phyloP scores from a whole-genome alignment of 768 basidiomycete genomes.

The Serpula lacrymans region DNA sequence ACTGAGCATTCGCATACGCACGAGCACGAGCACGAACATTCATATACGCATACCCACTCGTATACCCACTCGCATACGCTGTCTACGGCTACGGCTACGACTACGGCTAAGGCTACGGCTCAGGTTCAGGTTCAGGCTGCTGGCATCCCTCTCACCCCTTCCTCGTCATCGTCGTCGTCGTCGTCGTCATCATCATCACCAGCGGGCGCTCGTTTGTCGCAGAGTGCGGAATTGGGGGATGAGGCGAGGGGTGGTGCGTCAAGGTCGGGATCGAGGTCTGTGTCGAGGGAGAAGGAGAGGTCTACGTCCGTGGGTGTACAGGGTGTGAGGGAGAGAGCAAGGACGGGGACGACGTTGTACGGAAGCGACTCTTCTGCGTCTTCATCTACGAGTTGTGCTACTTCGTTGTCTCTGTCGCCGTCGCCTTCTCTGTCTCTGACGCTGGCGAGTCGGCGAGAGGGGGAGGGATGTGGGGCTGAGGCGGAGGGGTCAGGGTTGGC shows the following conservation, averaged over 20 bases:
- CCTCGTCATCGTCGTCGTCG: background rate
- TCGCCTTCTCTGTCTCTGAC: constrained; percentile 25
- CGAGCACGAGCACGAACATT: constrained; percentile 9
- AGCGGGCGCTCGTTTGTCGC: constrained; percentile 8
- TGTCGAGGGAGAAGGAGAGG: too few relatives aligned
- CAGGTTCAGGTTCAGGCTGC: constrained; percentile 37
- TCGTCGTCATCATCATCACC: background rate
- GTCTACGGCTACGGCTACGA: constrained; percentile 48
- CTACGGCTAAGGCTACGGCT: too few relatives aligned
- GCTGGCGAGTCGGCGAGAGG: background rate
- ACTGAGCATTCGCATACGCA: constrained; percentile 13
- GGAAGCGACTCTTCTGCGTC: constrained; percentile 54
- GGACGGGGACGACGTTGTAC: constrained; percentile 36
- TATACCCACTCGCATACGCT: constrained; percentile 46
- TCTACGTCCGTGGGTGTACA: too few relatives aligned
- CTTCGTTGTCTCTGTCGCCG: constrained; percentile 50
- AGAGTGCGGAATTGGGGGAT: constrained; percentile 15
- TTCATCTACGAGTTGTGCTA: constrained; percentile 55
- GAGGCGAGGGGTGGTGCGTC: too few relatives aligned
- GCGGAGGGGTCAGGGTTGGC: too few relatives aligned
- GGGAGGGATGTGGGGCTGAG: background rate
- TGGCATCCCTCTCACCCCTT: constrained; percentile 14
- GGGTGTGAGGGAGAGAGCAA: too few relatives aligned
- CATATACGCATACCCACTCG: too few relatives aligned
- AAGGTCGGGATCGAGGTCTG: too few relatives aligned